Evolutionary conservation across 176 grass and related monocot species (phyloP), one percentile per base, ranked within the genome.

Genomic region (Aegilops speltoides): DNA sequence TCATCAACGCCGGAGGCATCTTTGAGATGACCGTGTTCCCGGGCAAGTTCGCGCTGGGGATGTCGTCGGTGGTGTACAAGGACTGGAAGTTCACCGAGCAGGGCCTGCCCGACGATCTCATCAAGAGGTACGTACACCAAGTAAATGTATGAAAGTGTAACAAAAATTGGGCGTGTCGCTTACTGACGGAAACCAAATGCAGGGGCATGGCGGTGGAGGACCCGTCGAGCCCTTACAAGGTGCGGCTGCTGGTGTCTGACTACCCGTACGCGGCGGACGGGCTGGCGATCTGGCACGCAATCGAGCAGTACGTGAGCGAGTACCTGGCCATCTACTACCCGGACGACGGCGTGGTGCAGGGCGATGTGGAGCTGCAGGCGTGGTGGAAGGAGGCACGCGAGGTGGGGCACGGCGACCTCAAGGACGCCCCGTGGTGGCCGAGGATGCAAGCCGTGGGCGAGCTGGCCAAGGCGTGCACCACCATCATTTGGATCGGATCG

Each of bases 371-470:
- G 89, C 82, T 97, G 38, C 95, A 93, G 68, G 88, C 68, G 56
- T 97, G 95, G 95, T 97, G 95, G 95, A 90, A 81, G 85, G 95
- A 97, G 93, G 85, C 91, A 2, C 90, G 90, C 25, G 90, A 97
- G 78, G 95, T 91, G 64, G 95, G 95, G 32, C 95, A 97, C 83
- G 92, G 95, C 81, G 95, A 97, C 89, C 87, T 89, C 76, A 95
- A 82, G 87, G 81, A 90, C 71, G 82, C 86, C 36, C 2, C 64
- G 0, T 97, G 95, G 95, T 97, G 92, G 95, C 92, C 92, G 0
- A 4, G 0, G 38, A 95, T 97, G 92, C 73, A 80, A 31, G 10
- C 41, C 7, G 72, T 97, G 19, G 0, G 82, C 1, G 95, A 97
- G 79, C 90, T 97, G 17, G 82, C 72, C n/a, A 29, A 45, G 10